A percentile compares a stretch with the other conserved stretches of the same genome.
These are phyloP conservation scores for Gossypium schwendimanii DNA, from an alignment of 441 rosid species.

Conservation along the genomic window DNA sequence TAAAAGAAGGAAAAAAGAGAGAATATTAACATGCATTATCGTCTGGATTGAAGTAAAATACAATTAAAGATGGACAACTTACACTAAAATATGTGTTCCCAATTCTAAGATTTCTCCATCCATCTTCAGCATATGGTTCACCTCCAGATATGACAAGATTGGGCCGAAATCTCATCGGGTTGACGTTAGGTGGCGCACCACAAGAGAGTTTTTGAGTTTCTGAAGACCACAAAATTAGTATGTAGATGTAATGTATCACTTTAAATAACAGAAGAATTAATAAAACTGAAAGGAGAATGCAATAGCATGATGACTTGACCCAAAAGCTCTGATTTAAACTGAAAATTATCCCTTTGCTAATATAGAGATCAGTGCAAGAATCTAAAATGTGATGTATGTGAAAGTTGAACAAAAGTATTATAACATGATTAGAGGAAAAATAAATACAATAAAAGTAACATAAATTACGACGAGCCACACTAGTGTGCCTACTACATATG, in stretches of 20 bases:
- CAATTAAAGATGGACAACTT: conserved; percentile 22
- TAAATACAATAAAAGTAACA: not conserved
- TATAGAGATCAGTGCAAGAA: too few species aligned
- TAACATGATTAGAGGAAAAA: too few species aligned
- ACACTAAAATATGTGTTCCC: conserved; percentile 54
- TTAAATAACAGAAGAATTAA: not conserved
- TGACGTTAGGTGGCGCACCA: conserved; percentile 29
- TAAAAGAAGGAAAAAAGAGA: not conserved
- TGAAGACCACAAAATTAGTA: conserved; percentile 5
- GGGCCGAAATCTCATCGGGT: conserved; percentile 74
- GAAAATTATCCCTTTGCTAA: too few species aligned
- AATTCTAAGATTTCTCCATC: conserved; percentile 59
- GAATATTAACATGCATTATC: not conserved
- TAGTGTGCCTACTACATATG: too few species aligned
- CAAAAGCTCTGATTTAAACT: too few species aligned
- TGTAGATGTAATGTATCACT: not conserved
- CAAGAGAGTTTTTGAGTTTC: conserved; percentile 25
- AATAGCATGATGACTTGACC: not conserved
- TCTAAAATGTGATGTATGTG: too few species aligned
- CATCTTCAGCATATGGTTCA: conserved; percentile 76
- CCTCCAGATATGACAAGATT: conserved; percentile 72
- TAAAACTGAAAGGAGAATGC: not conserved
- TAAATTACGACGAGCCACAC: not conserved
- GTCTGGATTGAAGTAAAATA: not conserved
- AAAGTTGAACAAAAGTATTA: too few species aligned